phyloP scores from a whole-genome alignment of 768 basidiomycete species.

The Lactifluus subvellereus region DNA sequence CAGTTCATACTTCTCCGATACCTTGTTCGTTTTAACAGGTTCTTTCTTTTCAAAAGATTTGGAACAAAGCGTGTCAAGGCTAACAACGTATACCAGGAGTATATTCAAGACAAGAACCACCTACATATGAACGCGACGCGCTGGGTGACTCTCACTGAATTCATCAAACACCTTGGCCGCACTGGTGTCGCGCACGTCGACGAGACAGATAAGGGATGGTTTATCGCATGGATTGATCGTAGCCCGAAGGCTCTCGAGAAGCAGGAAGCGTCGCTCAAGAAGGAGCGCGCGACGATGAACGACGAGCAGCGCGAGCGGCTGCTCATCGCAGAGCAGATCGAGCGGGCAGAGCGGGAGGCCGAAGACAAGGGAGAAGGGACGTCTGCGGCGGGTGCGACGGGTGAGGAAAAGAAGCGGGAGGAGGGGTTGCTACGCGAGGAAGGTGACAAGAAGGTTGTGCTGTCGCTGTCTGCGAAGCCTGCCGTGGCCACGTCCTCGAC shows the following conservation, averaged over 20 bases:
- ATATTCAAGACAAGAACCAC: slow-evolving; percentile 89
- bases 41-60: slow-evolving; percentile 44
- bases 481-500: slow-evolving; percentile 31
- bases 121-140: slow-evolving; percentile 98
- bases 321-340: slow-evolving; percentile 90
- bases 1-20: slow-evolving; percentile 8
- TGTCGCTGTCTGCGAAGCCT: slow-evolving; percentile 63
- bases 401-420: slow-evolving; percentile 38
- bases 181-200: slow-evolving; percentile 86
- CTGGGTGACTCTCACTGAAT: slow-evolving; percentile 98
- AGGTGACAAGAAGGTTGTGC: slow-evolving; percentile 60
- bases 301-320: slow-evolving; percentile 93
- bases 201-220: slow-evolving; percentile 99
- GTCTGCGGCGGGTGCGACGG: slow-evolving; percentile 31
- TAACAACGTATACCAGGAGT: slow-evolving; percentile 96
- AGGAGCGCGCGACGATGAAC: slow-evolving; percentile 84
- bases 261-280: slow-evolving; percentile 85
- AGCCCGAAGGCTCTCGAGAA: slow-evolving; percentile 92
- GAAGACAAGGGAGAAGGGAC: slow-evolving; percentile 30
- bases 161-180: slow-evolving; percentile 83
- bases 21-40: slow-evolving; percentile 6
- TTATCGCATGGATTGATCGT: slow-evolving; percentile 95
- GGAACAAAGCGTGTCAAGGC: slow-evolving; percentile 93
- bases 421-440: slow-evolving; percentile 71
- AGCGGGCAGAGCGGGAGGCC: slow-evolving; percentile 61